Base-by-base conservation (phyloP, 768 basidiomycete genomes). In the Leucogyrophana mollusca region DNA sequence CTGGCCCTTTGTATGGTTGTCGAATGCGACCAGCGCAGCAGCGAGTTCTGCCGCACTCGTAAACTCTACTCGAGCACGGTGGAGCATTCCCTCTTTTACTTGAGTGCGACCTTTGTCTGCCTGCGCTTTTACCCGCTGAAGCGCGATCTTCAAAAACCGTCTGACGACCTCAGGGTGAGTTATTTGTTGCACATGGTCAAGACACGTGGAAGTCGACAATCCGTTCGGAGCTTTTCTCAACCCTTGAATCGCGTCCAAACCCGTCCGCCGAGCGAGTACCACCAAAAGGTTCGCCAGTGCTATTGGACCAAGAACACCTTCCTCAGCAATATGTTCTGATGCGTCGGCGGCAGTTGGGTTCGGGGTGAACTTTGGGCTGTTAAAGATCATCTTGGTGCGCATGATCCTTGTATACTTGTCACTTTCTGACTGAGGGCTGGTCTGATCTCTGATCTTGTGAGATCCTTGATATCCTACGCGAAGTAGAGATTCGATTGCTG, bases 31-130 rank as follows among this genome's bases (percentile, higher is more conserved):
- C n/a, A 69, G 27, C 2, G 60, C 63, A 10, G 57, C 56, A 5
- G 68, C 61, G 5, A 69, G 59, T 48, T 69, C 65, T 9, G 69
- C 68, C 3, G 63, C 58, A 27, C 49, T 48, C 20, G 35, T 39
- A 46, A 67, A 68, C 6, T 57, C 56, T 6, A 47, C 34, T 14
- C 45, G 45, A 7, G 65, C 67, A 23, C 46, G 46, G 27, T 57
- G 56, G n/a, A 51, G 27, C 6, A 56, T 56, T 3, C 37, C 38
- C n/a, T 46, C 21, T 34, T 48, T 48, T 34, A 59, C 47, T 2
- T 51, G 42, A 8, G 50, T 47, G 34, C 58, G 60, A 1, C 66
- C 64, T 21, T 45, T 36, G 30, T 63, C 58, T 7, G 54, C 43
- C n/a, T 47, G 52, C 10, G 34, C 46, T 4, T 46, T 48, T 8